Percentiles rank a stretch among this genome's conserved stretches.
Evolutionary conservation across 2,329 filamentous ascomycete genomes (phyloP).

Genomic region (Cladophialophora chaetospira): DNA sequence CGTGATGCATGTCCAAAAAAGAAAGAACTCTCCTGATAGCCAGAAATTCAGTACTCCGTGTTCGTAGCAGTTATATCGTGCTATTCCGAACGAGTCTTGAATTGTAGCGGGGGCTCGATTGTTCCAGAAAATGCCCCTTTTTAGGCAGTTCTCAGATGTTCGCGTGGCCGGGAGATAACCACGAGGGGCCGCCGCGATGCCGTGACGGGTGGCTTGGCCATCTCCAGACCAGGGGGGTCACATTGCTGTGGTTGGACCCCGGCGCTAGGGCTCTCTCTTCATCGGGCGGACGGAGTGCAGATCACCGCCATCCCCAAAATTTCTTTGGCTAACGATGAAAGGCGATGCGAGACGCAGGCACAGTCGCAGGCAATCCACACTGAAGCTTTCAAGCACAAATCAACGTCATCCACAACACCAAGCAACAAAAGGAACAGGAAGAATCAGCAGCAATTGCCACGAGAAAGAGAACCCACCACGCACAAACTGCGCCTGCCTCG

Average conservation of each 20-base stretch:
- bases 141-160: constrained; percentile 11
- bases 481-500: neutral
- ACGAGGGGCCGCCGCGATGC: neutral
- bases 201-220: constrained; percentile 1
- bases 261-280: neutral
- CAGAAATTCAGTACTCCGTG: no score
- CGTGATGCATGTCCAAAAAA: no score
- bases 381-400: neutral
- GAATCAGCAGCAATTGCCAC: neutral
- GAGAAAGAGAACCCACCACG: neutral
- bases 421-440: constrained; percentile 4
- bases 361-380: neutral
- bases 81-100: no score
- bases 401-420: constrained; percentile 10
- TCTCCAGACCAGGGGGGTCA: neutral
- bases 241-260: constrained; percentile 5
- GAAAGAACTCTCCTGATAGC: no score
- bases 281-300: constrained; percentile 8
- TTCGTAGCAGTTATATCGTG: no score
- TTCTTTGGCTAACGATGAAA: neutral
- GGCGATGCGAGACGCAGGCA: neutral
- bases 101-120: no score
- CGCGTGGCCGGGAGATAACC: neutral
- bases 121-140: neutral
- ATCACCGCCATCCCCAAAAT: constrained; percentile 6